Conservation (phyloP, 2,329 filamentous ascomycete species). For the Aspergillus phoenicis region DNA sequence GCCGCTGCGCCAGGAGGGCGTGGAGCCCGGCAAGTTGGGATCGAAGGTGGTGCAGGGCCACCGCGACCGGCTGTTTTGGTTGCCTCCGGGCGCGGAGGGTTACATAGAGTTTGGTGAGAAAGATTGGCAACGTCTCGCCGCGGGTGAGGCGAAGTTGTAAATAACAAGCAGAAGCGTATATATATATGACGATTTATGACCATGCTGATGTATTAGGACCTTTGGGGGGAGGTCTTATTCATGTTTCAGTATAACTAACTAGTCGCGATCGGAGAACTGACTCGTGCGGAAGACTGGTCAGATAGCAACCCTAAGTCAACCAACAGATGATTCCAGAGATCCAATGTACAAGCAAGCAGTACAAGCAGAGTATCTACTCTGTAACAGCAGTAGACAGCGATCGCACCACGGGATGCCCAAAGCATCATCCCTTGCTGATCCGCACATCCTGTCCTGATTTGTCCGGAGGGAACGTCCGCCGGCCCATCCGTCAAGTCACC, state of each 20-base stretch:
- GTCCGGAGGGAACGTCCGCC: neutral
- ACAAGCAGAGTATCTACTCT: too few species aligned
- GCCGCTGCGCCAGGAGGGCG: conserved; percentile 66
- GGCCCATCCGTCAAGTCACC: neutral
- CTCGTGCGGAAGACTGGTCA: too few species aligned
- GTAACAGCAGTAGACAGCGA: too few species aligned
- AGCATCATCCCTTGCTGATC: too few species aligned
- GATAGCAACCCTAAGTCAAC: too few species aligned
- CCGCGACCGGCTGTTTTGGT: conserved; percentile 55
- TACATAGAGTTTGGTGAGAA: conserved; percentile 62
- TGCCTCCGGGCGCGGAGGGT: conserved; percentile 49
- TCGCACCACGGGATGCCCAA: too few species aligned
- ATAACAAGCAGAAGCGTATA: neutral
- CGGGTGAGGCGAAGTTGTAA: conserved; percentile 51
- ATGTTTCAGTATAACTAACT: too few species aligned
- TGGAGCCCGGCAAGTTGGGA: conserved; percentile 57
- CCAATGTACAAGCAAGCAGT: too few species aligned
- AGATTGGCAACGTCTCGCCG: conserved; percentile 60
- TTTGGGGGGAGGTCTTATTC: too few species aligned
- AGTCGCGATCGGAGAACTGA: too few species aligned
- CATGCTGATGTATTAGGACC: too few species aligned
- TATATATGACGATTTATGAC: neutral
- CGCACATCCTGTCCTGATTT: neutral
- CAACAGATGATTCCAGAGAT: too few species aligned
- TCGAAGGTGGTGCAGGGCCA: conserved; percentile 47